Percentiles rank a stretch among this genome's conserved stretches.
These are phyloP conservation scores for Candida endomychidarum DNA, from an alignment of 805 yeast genomes.

Conservation along the genomic window DNA sequence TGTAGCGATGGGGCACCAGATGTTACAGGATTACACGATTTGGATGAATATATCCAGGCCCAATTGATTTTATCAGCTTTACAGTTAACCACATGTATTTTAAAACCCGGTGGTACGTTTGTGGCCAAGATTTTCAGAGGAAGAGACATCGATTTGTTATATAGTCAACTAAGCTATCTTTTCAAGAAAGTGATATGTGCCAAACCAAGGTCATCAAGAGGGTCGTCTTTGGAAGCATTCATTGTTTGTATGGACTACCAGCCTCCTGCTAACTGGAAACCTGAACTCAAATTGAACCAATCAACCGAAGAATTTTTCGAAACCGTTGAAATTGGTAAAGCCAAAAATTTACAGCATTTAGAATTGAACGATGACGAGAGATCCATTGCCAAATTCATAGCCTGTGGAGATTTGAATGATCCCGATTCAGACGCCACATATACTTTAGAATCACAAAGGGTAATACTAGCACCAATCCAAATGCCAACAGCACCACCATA, in stretches of 20 bases:
- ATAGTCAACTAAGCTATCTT: constrained; percentile 84
- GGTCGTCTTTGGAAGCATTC: constrained; percentile 91
- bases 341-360: constrained; percentile 46
- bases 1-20: constrained; percentile 99
- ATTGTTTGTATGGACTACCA: constrained; percentile 86
- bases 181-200: constrained; percentile 92
- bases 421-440: constrained; percentile 97
- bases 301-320: constrained; percentile 85
- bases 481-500: constrained; percentile 97
- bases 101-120: constrained; percentile 87
- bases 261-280: constrained; percentile 84
- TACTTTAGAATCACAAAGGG: constrained; percentile 43
- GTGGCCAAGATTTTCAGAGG: constrained; percentile 97
- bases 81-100: constrained; percentile 84
- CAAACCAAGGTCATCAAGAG: constrained; percentile 93
- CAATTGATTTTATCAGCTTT: constrained; percentile 89
- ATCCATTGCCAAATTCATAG: constrained; percentile 83
- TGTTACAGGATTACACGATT: constrained; percentile 94
- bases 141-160: constrained; percentile 88
- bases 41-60: constrained; percentile 96
- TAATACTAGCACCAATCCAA: constrained; percentile 80
- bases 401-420: constrained; percentile 89
- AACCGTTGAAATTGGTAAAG: constrained; percentile 56
- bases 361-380: constrained; percentile 63
- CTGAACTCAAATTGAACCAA: constrained; percentile 52